phyloP scores from a whole-genome alignment of 768 basidiomycete species.

The Cystofilobasidium bisporidii region DNA sequence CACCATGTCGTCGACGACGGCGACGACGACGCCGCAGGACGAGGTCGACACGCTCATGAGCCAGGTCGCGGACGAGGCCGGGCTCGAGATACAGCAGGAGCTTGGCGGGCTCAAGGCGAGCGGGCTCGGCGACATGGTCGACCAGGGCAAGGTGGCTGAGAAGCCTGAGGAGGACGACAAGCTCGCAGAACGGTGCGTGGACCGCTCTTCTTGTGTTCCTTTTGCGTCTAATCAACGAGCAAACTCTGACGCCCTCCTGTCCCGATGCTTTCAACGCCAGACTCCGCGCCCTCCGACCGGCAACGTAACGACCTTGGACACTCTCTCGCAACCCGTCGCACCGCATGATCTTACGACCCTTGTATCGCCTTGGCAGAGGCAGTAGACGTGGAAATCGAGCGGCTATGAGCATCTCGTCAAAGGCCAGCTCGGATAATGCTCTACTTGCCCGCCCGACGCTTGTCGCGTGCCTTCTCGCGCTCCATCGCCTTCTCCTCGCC shows the following conservation, averaged over 20 bases:
- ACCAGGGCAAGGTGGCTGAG: conserved; percentile 62
- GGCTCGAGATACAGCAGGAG: conserved; percentile 89
- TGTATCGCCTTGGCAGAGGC: too few relatives aligned
- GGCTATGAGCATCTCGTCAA: too few relatives aligned
- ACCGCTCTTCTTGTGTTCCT: too few relatives aligned
- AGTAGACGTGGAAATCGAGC: too few relatives aligned
- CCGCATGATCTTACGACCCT: too few relatives aligned
- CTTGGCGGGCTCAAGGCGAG: conserved; percentile 53
- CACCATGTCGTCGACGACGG: conserved; percentile 85
- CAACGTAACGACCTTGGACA: too few relatives aligned
- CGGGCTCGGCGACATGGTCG: conserved; percentile 45
- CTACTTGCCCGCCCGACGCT: conserved; percentile 58
- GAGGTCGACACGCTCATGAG: conserved; percentile 86
- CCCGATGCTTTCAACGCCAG: not conserved
- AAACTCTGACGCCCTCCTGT: not conserved
- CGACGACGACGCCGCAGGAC: conserved; percentile 88
- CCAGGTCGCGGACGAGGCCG: conserved; percentile 92
- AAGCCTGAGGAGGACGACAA: conserved; percentile 41
- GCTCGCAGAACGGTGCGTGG: conserved; percentile 69
- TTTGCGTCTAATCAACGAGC: not conserved
- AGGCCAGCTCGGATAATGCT: too few relatives aligned
- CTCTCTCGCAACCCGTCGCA: too few relatives aligned
- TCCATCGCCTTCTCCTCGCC: conserved; percentile 92
- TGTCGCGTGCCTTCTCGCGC: conserved; percentile 66
- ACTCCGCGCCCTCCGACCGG: conserved; percentile 26